Conservation (phyloP, 2,329 filamentous ascomycete genomes). For the Podosphaera xanthii region DNA sequence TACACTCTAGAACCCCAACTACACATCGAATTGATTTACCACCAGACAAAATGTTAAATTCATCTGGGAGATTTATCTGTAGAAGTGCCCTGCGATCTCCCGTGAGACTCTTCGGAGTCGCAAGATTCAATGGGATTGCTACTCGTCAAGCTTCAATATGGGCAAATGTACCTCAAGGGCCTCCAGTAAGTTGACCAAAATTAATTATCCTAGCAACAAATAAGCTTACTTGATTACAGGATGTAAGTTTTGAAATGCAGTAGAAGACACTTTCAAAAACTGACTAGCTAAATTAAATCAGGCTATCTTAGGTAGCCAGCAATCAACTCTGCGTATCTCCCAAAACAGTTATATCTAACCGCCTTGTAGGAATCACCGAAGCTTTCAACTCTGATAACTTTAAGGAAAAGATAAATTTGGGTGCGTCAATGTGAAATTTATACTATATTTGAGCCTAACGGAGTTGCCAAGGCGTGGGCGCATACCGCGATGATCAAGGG, state of each 20-base stretch:
- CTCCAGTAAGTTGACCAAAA: slow-evolving; percentile 45
- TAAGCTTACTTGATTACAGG: slow-evolving; percentile 10
- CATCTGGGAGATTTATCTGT: neutral
- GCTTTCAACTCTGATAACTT: slow-evolving; percentile 95
- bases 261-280: neutral
- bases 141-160: slow-evolving; percentile 40
- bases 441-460: neutral
- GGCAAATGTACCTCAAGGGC: slow-evolving; percentile 78
- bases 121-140: too few species aligned
- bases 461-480: slow-evolving; percentile 52
- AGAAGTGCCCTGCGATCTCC: neutral
- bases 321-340: neutral
- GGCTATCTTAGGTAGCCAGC: slow-evolving; percentile 51
- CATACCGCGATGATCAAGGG: slow-evolving; percentile 93
- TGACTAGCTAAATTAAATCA: slow-evolving; percentile 19
- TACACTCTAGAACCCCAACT: neutral
- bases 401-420: slow-evolving; percentile 92
- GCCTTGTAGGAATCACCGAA: slow-evolving; percentile 58
- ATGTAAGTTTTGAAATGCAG: slow-evolving; percentile 13
- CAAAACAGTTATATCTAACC: slow-evolving; percentile 9
- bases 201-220: neutral
- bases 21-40: neutral
- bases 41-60: neutral
- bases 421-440: slow-evolving; percentile 23
- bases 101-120: neutral